A percentile compares a stretch with the other conserved stretches of the same genome.
phyloP scores from a whole-genome alignment of 1,284 basidiomycete species.

The Acaromyces ingoldii region DNA sequence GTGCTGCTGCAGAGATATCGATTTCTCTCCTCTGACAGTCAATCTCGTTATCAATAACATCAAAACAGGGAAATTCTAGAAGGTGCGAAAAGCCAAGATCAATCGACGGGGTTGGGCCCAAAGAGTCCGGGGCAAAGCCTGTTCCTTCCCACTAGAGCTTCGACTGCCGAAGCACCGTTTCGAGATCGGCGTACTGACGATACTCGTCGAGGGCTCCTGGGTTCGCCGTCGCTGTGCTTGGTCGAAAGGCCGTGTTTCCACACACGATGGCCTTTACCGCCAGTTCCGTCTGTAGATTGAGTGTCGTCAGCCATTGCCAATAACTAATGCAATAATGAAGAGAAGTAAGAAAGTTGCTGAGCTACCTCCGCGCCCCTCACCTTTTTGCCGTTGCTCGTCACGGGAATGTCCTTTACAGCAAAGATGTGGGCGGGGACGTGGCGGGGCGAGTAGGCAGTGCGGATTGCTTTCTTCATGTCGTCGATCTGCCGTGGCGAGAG shows the following conservation, averaged over 20 bases:
- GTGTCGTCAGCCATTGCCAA: too few species aligned
- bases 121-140: too few species aligned
- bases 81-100: too few species aligned
- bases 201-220: slow-evolving; percentile 7
- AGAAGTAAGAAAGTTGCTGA: neutral
- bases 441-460: slow-evolving; percentile 60
- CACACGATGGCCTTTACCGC: slow-evolving; percentile 41
- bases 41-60: too few species aligned
- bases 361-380: neutral
- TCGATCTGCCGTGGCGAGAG: slow-evolving; percentile 52
- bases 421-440: slow-evolving; percentile 59
- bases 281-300: slow-evolving; percentile 23
- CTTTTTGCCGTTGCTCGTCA: slow-evolving; percentile 74
- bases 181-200: slow-evolving; percentile 6
- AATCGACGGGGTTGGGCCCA: too few species aligned
- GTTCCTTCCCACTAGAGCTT: too few species aligned
- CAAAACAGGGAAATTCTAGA: too few species aligned
- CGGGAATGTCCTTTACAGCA: slow-evolving; percentile 66
- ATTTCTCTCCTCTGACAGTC: too few species aligned
- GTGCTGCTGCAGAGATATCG: too few species aligned
- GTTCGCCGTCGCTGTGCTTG: slow-evolving; percentile 3
- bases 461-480: slow-evolving; percentile 63
- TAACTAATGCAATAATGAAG: neutral
- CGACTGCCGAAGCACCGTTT: too few species aligned
- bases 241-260: slow-evolving; percentile 7